phyloP scores from a whole-genome alignment of 2,329 filamentous ascomycete species.

The Phyllosticta citriasiana region DNA sequence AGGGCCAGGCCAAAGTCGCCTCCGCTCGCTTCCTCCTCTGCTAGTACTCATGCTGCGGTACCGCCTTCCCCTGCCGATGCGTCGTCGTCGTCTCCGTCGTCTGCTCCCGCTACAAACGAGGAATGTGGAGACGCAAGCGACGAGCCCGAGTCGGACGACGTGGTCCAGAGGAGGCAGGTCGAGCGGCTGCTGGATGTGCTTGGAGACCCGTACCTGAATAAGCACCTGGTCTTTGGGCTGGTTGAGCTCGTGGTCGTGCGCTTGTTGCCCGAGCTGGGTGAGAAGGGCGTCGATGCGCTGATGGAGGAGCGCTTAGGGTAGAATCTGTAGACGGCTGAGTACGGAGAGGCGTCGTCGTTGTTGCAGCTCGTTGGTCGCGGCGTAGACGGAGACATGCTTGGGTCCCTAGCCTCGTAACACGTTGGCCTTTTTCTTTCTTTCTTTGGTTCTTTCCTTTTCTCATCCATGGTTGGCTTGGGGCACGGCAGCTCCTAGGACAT shows the following conservation, averaged over 20 bases:
- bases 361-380: background rate
- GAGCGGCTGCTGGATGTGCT: constrained; percentile 60
- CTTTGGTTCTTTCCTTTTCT: background rate
- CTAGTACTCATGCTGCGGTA: background rate
- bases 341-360: background rate
- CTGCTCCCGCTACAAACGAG: background rate
- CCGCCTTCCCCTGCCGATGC: background rate
- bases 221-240: constrained; percentile 74
- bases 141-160: constrained; percentile 12
- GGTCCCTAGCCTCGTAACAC: background rate
- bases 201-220: constrained; percentile 80
- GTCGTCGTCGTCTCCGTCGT: background rate
- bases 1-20: background rate
- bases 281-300: constrained; percentile 60
- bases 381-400: background rate
- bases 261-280: constrained; percentile 72
- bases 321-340: background rate
- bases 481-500: background rate
- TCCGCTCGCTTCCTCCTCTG: background rate
- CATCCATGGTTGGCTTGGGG: background rate
- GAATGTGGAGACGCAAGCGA: background rate
- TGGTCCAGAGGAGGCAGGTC: constrained; percentile 25
- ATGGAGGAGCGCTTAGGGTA: constrained; percentile 58
- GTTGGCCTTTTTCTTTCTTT: background rate
- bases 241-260: constrained; percentile 74